These are phyloP conservation scores for Neofusicoccum ribis DNA, from an alignment of 2,329 filamentous ascomycete species.

Conservation along the genomic window DNA sequence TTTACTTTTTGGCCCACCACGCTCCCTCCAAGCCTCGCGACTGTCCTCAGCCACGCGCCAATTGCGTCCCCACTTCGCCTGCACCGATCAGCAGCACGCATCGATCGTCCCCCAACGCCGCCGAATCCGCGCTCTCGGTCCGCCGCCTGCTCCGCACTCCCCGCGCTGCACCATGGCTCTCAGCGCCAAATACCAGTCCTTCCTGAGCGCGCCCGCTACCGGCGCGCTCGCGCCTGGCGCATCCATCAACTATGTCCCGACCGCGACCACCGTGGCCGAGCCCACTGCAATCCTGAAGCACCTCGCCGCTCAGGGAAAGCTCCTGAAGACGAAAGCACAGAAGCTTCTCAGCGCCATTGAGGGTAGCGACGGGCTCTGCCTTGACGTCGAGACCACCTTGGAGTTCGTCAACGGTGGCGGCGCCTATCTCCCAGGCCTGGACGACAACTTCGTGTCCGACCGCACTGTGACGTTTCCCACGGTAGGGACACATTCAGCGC, in stretches of 20 bases:
- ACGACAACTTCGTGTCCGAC: slow-evolving; percentile 92
- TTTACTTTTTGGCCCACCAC: slow-evolving; percentile 10
- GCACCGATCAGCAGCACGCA: slow-evolving; percentile 13
- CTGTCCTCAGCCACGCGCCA: not conserved
- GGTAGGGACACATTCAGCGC: slow-evolving; percentile 55
- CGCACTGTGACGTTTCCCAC: slow-evolving; percentile 76
- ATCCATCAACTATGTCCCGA: slow-evolving; percentile 79
- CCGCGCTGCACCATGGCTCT: slow-evolving; percentile 37
- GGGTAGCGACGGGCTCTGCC: slow-evolving; percentile 65
- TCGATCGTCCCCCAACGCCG: not conserved
- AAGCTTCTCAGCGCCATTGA: slow-evolving; percentile 74
- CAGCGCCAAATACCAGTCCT: slow-evolving; percentile 44
- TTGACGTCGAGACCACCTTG: slow-evolving; percentile 79
- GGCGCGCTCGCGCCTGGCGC: slow-evolving; percentile 47
- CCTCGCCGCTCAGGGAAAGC: slow-evolving; percentile 66
- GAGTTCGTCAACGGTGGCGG: slow-evolving; percentile 82
- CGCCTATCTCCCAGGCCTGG: slow-evolving; percentile 81
- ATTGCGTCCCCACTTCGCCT: slow-evolving; percentile 13
- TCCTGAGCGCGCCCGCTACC: slow-evolving; percentile 46
- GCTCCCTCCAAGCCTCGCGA: not conserved
- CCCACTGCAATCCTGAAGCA: slow-evolving; percentile 80
- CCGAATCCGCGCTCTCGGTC: not conserved
- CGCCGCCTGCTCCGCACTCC: not conserved
- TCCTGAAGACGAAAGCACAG: slow-evolving; percentile 81
- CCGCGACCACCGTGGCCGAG: slow-evolving; percentile 72